A percentile compares a stretch with the other conserved stretches of the same genome.
phyloP scores from a whole-genome alignment of 371 early-diverging fungal species.

The Mortierella sp. region DNA sequence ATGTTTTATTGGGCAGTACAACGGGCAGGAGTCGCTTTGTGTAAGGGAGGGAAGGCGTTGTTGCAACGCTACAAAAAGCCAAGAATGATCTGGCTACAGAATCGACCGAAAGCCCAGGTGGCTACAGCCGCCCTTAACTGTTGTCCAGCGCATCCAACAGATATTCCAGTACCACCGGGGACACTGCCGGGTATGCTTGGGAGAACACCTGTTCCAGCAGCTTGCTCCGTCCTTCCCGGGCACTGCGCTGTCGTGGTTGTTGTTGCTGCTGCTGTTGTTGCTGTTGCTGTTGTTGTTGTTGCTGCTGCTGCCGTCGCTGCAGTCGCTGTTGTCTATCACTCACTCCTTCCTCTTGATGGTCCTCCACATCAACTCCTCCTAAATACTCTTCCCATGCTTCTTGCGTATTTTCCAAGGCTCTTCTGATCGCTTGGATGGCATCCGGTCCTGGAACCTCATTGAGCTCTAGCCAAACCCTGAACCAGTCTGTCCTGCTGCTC shows the following conservation, averaged over 20 bases:
- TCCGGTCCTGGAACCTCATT: slow-evolving; percentile 36
- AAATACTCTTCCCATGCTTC: slow-evolving; percentile 2
- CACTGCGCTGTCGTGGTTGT: neutral
- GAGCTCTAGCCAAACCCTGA: slow-evolving; percentile 45
- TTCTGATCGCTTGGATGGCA: slow-evolving; percentile 17
- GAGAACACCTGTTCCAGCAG: slow-evolving; percentile 33
- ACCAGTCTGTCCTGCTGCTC: slow-evolving; percentile 24
- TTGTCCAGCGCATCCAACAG: neutral
- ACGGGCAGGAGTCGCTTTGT: no score
- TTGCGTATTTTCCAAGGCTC: slow-evolving; percentile 11
- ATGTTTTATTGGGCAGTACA: neutral
- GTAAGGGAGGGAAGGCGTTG: no score
- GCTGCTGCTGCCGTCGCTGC: neutral
- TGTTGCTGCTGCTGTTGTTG: neutral
- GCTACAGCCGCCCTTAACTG: neutral
- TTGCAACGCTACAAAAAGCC: no score
- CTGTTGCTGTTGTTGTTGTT: neutral
- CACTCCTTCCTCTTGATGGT: neutral
- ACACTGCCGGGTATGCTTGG: slow-evolving; percentile 24
- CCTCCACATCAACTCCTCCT: neutral
- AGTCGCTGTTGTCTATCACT: neutral
- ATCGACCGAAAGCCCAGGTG: no score
- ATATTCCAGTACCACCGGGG: slow-evolving; percentile 23
- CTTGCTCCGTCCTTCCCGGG: slow-evolving; percentile 1
- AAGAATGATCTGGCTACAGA: no score